Evolutionary conservation across 441 rosid species (phyloP), one percentile per base, ranked within the genome.

Genomic region (Macaranga tanarius): DNA sequence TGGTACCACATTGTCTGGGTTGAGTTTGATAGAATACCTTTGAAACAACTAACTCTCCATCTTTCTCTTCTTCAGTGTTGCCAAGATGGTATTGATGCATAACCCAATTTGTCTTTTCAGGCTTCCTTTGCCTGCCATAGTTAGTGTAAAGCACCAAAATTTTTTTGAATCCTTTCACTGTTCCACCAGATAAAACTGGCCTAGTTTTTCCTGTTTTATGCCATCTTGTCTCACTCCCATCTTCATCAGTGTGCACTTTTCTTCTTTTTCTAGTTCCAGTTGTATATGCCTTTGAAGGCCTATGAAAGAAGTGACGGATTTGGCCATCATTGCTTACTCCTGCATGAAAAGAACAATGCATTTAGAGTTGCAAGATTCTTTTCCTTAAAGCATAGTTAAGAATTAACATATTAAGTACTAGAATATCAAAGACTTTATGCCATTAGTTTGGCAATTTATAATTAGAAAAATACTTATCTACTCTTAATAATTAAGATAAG

Each of bases 1-100:
- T 69, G 48, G 87, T 80, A 20, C 86, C 88, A 45, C 95, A 87
- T 80, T 94, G 97, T 72, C 99, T 86, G 62, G 99, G 99, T 74
- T 94, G 99, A 47, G 97, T 94, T 82, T 94, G 97, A 85, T 88
- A 92, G 86, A 94, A 94, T 4, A 95, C 92, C 82, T 95, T 95
- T 0, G 99, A 95, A 28, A 80, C 81, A 8, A 93, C 98, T 0
- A 92, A 75, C 74, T 93, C 98, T 1, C 99, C 98, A 59, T 95
- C 97, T 79, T 86, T 95, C 79, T 95, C 99, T 54, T 93, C 97
- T 67, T 93, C 97, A 44, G 81, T 82, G 79, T 80, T 70, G 38
- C 99, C 99, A 45, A 92, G 86, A 78, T 95, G 99, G 80, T 95
- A 95, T 72, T 95, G 99, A 76, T 95, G 99, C 97, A 95, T 95